A percentile compares a stretch with the other conserved stretches of the same genome.
phyloP scores from a whole-genome alignment of 148 eudicot genomes.

The Suaeda aralocaspica region DNA sequence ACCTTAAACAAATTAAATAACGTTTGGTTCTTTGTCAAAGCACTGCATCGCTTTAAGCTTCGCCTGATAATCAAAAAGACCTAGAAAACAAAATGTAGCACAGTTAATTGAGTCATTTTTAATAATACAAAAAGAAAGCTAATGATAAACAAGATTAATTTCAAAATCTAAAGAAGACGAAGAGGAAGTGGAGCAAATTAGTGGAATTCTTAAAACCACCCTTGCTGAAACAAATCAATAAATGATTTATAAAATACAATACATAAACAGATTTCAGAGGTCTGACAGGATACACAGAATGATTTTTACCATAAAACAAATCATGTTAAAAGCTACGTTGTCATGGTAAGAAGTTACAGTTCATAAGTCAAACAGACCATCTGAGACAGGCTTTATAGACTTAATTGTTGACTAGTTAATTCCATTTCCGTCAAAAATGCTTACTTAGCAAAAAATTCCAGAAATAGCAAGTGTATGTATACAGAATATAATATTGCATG shows the following conservation, averaged over 20 bases:
- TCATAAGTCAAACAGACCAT: no score
- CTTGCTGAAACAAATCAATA: background rate
- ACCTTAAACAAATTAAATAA: constrained; percentile 81
- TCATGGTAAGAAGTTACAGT: no score
- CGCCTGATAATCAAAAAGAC: constrained; percentile 87
- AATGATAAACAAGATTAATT: background rate
- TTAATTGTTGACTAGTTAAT: background rate
- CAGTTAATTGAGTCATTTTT: constrained; percentile 13
- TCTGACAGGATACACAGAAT: no score
- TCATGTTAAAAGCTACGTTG: no score
- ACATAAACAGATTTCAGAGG: no score
- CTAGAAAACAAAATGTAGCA: constrained; percentile 33
- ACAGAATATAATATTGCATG: no score
- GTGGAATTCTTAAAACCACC: background rate
- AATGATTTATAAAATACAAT: background rate
- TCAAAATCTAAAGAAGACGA: background rate
- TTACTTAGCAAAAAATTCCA: no score
- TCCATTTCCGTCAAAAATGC: background rate
- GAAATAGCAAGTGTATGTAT: no score
- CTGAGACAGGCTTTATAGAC: background rate
- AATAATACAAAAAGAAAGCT: background rate
- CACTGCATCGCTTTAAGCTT: constrained; percentile 94
- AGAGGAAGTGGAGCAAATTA: background rate
- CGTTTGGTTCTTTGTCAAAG: constrained; percentile 91
- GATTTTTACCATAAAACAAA: no score